These are phyloP conservation scores for Oleoguttula mirabilis DNA, from an alignment of 495 filamentous ascomycete genomes.

Conservation along the genomic window DNA sequence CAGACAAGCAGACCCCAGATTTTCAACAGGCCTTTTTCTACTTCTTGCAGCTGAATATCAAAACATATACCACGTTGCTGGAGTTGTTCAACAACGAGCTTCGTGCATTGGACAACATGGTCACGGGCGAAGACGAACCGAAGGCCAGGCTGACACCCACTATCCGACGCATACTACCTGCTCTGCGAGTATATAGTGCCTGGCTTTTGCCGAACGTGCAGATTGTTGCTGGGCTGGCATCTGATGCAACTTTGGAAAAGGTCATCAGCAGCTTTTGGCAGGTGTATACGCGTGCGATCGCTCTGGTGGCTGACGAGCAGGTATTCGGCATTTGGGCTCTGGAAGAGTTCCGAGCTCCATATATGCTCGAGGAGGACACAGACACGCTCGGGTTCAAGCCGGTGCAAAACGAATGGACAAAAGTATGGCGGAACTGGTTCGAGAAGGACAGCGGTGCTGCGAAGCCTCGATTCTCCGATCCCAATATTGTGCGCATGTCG, in stretches of 20 bases:
- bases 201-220: slow-evolving; percentile 50
- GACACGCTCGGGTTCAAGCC: slow-evolving; percentile 65
- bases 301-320: slow-evolving; percentile 9
- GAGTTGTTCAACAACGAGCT: slow-evolving; percentile 59
- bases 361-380: slow-evolving; percentile 67
- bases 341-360: slow-evolving; percentile 44
- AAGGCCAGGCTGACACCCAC: slow-evolving; percentile 49
- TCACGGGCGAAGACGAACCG: slow-evolving; percentile 19
- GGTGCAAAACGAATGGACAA: slow-evolving; percentile 41
- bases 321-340: slow-evolving; percentile 18
- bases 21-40: slow-evolving; percentile 51
- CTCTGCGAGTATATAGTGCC: slow-evolving; percentile 58
- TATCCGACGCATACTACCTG: slow-evolving; percentile 53
- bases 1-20: slow-evolving; percentile 21
- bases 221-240: slow-evolving; percentile 27
- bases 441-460: slow-evolving; percentile 23
- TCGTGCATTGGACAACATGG: slow-evolving; percentile 29
- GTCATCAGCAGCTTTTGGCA: slow-evolving; percentile 30
- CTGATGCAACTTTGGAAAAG: slow-evolving; percentile 42
- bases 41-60: slow-evolving; percentile 68
- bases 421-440: slow-evolving; percentile 34
- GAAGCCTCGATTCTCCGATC: slow-evolving; percentile 47
- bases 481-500: slow-evolving; percentile 44
- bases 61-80: slow-evolving; percentile 65
- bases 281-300: slow-evolving; percentile 9